phyloP scores from a whole-genome alignment of 257 asterid species.

The Prunella vulgaris region DNA sequence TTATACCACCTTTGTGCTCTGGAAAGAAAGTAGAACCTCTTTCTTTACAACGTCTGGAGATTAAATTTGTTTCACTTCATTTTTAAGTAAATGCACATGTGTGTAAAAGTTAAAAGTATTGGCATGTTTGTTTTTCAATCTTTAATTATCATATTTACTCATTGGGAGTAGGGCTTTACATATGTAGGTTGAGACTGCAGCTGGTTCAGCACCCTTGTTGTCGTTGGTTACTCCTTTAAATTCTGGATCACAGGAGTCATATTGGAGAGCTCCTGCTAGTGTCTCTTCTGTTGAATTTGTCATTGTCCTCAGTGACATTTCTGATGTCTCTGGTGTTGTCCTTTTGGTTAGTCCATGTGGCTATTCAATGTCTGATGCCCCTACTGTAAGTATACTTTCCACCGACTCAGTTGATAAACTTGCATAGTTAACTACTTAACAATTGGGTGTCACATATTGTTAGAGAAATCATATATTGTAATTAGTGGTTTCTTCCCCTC shows the following conservation, averaged over 20 bases:
- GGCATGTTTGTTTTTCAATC: not conserved
- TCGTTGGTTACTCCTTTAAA: slow-evolving; percentile 77
- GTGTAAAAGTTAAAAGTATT: not conserved
- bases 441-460: slow-evolving; percentile 12
- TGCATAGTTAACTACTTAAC: slow-evolving; percentile 7
- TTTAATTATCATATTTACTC: slow-evolving; percentile 17
- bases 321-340: slow-evolving; percentile 88
- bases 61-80: slow-evolving; percentile 4
- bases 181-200: slow-evolving; percentile 82
- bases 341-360: slow-evolving; percentile 93
- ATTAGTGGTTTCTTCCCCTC: not conserved
- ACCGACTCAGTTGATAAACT: slow-evolving; percentile 16
- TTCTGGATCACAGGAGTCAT: slow-evolving; percentile 62
- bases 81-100: not conserved
- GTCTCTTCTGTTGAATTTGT: slow-evolving; percentile 74
- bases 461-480: slow-evolving; percentile 7
- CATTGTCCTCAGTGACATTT: slow-evolving; percentile 66
- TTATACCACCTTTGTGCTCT: slow-evolving; percentile 16
- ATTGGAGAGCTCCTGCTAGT: slow-evolving; percentile 88
- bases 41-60: slow-evolving; percentile 2
- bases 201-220: slow-evolving; percentile 75
- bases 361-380: slow-evolving; percentile 81
- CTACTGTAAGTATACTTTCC: slow-evolving; percentile 65
- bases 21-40: slow-evolving; percentile 6
- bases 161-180: slow-evolving; percentile 14